Base-by-base conservation (phyloP, 352 stramenopile genomes). In the Phytophthora vignae region DNA sequence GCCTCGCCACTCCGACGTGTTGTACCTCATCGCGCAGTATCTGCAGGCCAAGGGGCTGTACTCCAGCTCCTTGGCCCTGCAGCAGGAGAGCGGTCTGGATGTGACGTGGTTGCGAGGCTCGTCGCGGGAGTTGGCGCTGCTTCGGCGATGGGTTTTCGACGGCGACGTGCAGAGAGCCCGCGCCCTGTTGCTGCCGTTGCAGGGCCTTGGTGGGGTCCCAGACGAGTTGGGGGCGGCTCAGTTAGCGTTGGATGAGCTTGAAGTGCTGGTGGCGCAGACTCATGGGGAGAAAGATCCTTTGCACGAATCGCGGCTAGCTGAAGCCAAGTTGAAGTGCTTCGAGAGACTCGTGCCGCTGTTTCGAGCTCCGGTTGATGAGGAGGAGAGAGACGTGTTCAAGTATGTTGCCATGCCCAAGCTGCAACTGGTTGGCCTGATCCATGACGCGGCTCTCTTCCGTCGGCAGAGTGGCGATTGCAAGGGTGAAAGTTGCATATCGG, bases 41-140 rank as follows among this genome's bases (percentile, higher is more conserved):
- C 55, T 94, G 21, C 77, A 82, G 15, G 52, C 58, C 0, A 78
- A 70, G 14, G 77, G 73, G 8, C 68, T 92, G 9, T 78, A 69
- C 60, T 60, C 65, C 14, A 82, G 68, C 4, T 84, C 79, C 11
- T 64, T 90, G 57, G 55, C 76, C 56, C 71, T 94, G 58, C 76
- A 88, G 61, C 58, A 73, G 21, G 85, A 94, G 64, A 88, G 73
- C 36, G 80, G 78, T 1, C 7, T 94, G 4, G 84, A 94, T 72
- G 70, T 74, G 4, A 61, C 69, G 12, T 94, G 83, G 81, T 78
- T 92, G 57, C 88, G 81, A 25, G 84, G 87, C 0, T 50, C 68
- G 33, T 89, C 76, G 6, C 56, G 48, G 4, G 84, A 90, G 50
- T 33, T 93, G 31, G 69, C 71, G 0, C 25, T 87, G 57, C 74